These are phyloP conservation scores for Nakaseomyces glabratus DNA, from an alignment of 1,139 yeast species.

Conservation along the genomic window DNA sequence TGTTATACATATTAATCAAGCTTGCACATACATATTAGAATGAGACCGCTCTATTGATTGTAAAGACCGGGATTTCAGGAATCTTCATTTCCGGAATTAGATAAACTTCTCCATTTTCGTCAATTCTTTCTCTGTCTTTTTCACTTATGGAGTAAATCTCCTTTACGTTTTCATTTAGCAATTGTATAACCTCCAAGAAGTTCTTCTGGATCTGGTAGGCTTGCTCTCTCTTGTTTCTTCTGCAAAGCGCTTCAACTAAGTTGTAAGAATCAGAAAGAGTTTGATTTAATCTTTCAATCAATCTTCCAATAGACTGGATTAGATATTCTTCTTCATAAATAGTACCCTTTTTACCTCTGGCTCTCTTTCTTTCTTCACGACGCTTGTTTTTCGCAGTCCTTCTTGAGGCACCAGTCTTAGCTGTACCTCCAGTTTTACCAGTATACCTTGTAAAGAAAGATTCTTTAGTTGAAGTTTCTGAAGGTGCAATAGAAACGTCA, in stretches of 20 bases:
- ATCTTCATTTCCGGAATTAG: constrained; percentile 62
- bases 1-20: no score
- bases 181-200: constrained; percentile 48
- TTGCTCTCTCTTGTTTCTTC: constrained; percentile 66
- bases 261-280: constrained; percentile 67
- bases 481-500: constrained; percentile 88
- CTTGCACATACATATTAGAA: no score
- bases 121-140: constrained; percentile 77
- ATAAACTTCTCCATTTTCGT: constrained; percentile 80
- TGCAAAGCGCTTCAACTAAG: constrained; percentile 65
- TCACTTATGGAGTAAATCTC: constrained; percentile 79
- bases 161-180: constrained; percentile 48
- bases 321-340: constrained; percentile 95
- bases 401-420: constrained; percentile 92
- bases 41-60: constrained; percentile 47
- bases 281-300: constrained; percentile 70
- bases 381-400: constrained; percentile 84
- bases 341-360: constrained; percentile 95
- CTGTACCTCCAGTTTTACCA: constrained; percentile 92
- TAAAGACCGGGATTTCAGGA: constrained; percentile 54
- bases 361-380: constrained; percentile 91
- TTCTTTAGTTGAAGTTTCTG: constrained; percentile 86
- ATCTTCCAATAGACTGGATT: constrained; percentile 76
- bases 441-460: constrained; percentile 93
- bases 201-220: constrained; percentile 73